A percentile compares a stretch with the other conserved stretches of the same genome.
Conservation (phyloP, 495 filamentous ascomycete species). For the Xylaria castorea region DNA sequence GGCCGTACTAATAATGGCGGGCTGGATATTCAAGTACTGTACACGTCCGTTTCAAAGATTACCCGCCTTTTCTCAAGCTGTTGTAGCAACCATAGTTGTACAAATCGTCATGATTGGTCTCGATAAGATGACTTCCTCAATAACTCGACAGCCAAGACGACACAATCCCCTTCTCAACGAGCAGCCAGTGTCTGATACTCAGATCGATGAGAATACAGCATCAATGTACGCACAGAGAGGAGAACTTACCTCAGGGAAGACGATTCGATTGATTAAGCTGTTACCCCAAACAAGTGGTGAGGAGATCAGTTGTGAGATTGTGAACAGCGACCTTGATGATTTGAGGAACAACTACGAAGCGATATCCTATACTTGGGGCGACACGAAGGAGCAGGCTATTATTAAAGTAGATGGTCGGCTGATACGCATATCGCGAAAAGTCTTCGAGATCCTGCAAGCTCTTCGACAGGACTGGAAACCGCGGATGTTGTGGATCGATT, state of each 20-base stretch:
- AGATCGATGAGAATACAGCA: conserved; percentile 17
- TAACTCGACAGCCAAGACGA: not conserved
- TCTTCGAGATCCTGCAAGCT: conserved; percentile 7
- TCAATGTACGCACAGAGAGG: conserved; percentile 15
- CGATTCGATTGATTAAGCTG: conserved; percentile 28
- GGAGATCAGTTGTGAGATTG: conserved; percentile 28
- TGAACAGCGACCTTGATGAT: conserved; percentile 22
- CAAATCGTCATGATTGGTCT: not conserved
- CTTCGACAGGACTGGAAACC: conserved; percentile 19
- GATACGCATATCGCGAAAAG: conserved; percentile 20
- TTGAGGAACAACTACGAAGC: conserved; percentile 28
- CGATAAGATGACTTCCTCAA: not conserved
- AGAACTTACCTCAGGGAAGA: conserved; percentile 21
- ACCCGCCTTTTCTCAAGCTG: conserved; percentile 4
- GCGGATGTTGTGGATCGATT: conserved; percentile 42
- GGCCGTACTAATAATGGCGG: not conserved
- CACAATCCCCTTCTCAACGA: not conserved
- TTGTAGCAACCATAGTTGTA: conserved; percentile 4
- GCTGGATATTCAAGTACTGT: conserved; percentile 8
- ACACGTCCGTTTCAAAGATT: not conserved
- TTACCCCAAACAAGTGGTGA: conserved; percentile 20
- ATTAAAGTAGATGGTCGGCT: conserved; percentile 9
- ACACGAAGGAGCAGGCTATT: conserved; percentile 20
- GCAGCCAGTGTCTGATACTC: not conserved
- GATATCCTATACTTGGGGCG: conserved; percentile 41